Conservation (phyloP, 2,329 filamentous ascomycete species). For the Didymella lethalis region DNA sequence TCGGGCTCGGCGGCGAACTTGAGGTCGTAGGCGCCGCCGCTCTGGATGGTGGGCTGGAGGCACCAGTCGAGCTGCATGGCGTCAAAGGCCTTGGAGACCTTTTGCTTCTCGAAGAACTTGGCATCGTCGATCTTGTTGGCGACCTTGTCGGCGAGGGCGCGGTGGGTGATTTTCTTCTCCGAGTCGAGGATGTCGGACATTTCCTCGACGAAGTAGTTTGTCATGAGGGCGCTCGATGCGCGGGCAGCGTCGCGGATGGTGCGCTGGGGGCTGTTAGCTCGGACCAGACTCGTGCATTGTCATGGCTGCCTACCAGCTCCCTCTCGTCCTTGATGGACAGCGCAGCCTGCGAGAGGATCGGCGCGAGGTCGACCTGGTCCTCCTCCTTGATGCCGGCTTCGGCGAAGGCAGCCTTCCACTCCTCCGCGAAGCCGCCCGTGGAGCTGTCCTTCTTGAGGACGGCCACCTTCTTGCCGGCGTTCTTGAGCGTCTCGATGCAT, state of each 20-base stretch:
- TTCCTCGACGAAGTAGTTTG: slow-evolving; percentile 95
- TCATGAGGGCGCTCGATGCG: slow-evolving; percentile 93
- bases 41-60: slow-evolving; percentile 88
- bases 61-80: slow-evolving; percentile 91
- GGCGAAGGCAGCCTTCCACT: slow-evolving; percentile 87
- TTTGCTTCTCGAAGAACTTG: slow-evolving; percentile 90
- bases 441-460: slow-evolving; percentile 84
- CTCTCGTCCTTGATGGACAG: slow-evolving; percentile 95
- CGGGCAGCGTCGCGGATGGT: slow-evolving; percentile 94
- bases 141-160: slow-evolving; percentile 82
- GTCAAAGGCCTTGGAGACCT: slow-evolving; percentile 87
- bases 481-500: slow-evolving; percentile 85
- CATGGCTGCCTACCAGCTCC: slow-evolving; percentile 68
- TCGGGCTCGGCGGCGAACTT: slow-evolving; percentile 81
- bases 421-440: slow-evolving; percentile 88
- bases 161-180: slow-evolving; percentile 96
- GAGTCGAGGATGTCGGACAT: slow-evolving; percentile 96
- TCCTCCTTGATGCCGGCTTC: slow-evolving; percentile 79
- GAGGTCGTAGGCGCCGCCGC: slow-evolving; percentile 93
- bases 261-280: slow-evolving; percentile 59
- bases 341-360: slow-evolving; percentile 80
- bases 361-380: slow-evolving; percentile 85
- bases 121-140: slow-evolving; percentile 89
- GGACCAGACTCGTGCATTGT: background rate
- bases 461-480: slow-evolving; percentile 89